Percentiles rank a stretch among this genome's conserved stretches.
Evolutionary conservation across 345 rosid genomes (phyloP).

Genomic region (Euphorbia peplus): DNA sequence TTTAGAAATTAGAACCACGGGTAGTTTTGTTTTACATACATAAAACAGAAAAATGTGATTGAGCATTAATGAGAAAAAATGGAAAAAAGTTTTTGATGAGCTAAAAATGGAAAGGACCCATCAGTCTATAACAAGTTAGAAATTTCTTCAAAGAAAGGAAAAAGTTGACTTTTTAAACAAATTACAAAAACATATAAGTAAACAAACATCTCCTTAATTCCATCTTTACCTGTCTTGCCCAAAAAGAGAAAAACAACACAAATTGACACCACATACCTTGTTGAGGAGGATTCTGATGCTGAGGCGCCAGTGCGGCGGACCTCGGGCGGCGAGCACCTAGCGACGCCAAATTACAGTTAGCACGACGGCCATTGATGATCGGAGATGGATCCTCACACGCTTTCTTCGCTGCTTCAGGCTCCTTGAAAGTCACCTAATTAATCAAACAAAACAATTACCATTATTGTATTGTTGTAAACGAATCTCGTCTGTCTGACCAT

Average conservation of each 20-base stretch:
- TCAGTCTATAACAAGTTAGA: no score
- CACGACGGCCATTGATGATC: conserved; percentile 86
- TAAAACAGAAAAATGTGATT: background rate
- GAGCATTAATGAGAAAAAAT: background rate
- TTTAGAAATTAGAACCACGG: no score
- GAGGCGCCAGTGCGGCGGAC: conserved; percentile 35
- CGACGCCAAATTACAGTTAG: conserved; percentile 91
- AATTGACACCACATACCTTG: conserved; percentile 43
- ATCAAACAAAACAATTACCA: no score
- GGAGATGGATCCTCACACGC: conserved; percentile 90
- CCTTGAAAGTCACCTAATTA: conserved; percentile 84
- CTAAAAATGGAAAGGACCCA: background rate
- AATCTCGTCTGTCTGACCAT: no score
- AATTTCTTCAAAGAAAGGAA: no score
- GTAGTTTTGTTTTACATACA: background rate
- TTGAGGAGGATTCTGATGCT: conserved; percentile 27
- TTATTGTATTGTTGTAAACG: no score
- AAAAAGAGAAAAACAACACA: background rate
- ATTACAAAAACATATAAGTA: background rate
- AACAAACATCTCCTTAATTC: background rate
- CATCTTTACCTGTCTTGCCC: background rate
- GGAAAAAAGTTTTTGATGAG: background rate
- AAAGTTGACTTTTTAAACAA: background rate
- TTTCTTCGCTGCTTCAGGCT: conserved; percentile 72
- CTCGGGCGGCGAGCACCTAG: conserved; percentile 85